A percentile compares a stretch with the other conserved stretches of the same genome.
phyloP scores from a whole-genome alignment of 805 yeast species.

The Candida stauntonica region DNA sequence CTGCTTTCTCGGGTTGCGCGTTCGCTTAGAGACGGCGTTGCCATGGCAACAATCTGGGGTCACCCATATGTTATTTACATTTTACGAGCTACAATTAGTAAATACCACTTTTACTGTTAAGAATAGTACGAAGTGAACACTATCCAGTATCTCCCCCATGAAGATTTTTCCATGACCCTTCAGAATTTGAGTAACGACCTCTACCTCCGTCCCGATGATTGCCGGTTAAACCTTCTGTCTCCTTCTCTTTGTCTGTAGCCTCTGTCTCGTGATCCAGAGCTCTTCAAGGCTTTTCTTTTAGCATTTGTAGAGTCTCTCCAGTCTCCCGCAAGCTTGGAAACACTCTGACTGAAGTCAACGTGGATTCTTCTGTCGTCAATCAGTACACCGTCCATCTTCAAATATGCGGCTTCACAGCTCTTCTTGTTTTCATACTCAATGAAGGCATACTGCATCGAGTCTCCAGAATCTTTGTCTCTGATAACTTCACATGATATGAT shows the following conservation, averaged over 20 bases:
- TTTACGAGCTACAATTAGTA: no score
- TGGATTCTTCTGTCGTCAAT: constrained; percentile 62
- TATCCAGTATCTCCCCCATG: no score
- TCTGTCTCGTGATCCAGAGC: not conserved
- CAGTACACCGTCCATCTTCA: constrained; percentile 55
- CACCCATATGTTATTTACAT: no score
- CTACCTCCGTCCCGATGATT: not conserved
- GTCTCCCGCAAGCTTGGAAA: constrained; percentile 25
- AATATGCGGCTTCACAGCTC: constrained; percentile 59
- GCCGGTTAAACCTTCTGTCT: not conserved
- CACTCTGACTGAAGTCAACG: constrained; percentile 66
- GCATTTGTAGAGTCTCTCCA: constrained; percentile 23
- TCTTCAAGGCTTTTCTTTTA: constrained; percentile 3
- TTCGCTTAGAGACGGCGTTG: no score
- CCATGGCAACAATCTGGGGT: constrained; percentile 9
- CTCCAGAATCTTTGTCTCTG: constrained; percentile 42
- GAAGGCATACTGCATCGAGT: constrained; percentile 58
- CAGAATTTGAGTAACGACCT: no score
- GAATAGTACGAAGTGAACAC: no score
- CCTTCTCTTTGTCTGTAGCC: constrained; percentile 1
- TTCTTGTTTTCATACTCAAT: constrained; percentile 46
- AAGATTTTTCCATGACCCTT: no score
- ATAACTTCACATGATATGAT: constrained; percentile 50
- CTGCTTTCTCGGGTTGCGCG: no score
- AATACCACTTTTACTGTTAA: no score